phyloP scores from a whole-genome alignment of 352 stramenopile genomes.

The Phytophthora pseudosyringae region DNA sequence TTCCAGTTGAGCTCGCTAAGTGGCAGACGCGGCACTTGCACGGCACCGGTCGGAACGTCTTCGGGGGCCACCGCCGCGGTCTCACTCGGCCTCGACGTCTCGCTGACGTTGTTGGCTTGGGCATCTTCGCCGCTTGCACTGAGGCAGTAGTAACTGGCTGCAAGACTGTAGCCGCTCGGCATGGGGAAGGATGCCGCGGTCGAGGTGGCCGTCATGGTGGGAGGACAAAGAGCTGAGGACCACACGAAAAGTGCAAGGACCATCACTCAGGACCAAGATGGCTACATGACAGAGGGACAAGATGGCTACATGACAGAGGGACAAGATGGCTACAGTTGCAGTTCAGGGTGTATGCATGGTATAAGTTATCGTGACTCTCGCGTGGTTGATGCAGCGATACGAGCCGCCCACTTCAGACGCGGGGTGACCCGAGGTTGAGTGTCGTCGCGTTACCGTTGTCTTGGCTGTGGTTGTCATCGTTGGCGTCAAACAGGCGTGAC shows the following conservation, averaged over 20 bases:
- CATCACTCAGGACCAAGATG: conserved; percentile 21
- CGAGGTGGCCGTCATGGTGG: conserved; percentile 18
- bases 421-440: conserved; percentile 5
- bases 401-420: neutral
- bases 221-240: conserved; percentile 3
- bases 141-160: conserved; percentile 41
- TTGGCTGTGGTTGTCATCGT: conserved; percentile 10
- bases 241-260: conserved; percentile 30
- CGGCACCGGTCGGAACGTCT: neutral
- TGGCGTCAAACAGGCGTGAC: conserved; percentile 26
- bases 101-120: neutral
- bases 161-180: conserved; percentile 30
- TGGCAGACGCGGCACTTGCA: conserved; percentile 47
- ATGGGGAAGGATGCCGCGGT: conserved; percentile 8
- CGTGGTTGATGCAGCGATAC: conserved; percentile 9
- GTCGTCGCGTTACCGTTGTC: conserved; percentile 10
- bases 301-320: conserved; percentile 6
- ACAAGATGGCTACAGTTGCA: neutral
- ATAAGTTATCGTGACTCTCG: conserved; percentile 24
- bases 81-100: conserved; percentile 12
- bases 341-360: conserved; percentile 5
- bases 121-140: conserved; percentile 23
- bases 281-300: neutral
- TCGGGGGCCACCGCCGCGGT: neutral
- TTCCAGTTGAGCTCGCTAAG: conserved; percentile 54